A percentile compares a stretch with the other conserved stretches of the same genome.
These are phyloP conservation scores for Volvox africanus DNA, from an alignment of 139 green algal genomes.

Conservation along the genomic window DNA sequence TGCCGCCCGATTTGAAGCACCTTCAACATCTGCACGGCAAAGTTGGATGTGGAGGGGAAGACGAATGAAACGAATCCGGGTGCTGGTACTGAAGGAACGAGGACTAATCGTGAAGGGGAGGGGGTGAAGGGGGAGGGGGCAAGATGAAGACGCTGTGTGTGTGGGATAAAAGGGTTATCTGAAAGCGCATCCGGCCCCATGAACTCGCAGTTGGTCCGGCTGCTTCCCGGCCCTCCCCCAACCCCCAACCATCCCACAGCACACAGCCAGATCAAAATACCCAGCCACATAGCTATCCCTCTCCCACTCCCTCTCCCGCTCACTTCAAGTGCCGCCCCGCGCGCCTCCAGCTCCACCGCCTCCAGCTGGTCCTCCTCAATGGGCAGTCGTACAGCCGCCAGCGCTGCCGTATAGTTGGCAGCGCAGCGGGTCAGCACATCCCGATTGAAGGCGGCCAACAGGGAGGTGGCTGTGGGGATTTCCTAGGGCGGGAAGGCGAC, in stretches of 20 bases:
- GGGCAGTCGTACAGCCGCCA: conserved; percentile 64
- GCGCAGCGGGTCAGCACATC: conserved; percentile 52
- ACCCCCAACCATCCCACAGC: not conserved
- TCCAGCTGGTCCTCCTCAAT: conserved; percentile 62
- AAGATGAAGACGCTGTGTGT: too few relatives aligned
- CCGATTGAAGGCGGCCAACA: conserved; percentile 71
- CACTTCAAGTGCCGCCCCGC: conserved; percentile 34
- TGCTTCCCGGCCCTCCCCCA: not conserved
- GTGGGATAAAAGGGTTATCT: too few relatives aligned
- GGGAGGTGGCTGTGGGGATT: conserved; percentile 60
- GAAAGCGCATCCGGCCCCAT: too few relatives aligned
- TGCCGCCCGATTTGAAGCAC: conserved; percentile 21
- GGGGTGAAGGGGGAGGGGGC: not conserved
- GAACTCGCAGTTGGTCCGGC: too few relatives aligned
- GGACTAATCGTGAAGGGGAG: too few relatives aligned
- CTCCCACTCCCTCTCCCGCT: not conserved
- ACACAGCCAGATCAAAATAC: too few relatives aligned
- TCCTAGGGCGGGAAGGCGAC: conserved; percentile 43
- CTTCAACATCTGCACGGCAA: conserved; percentile 19
- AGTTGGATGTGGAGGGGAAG: too few relatives aligned
- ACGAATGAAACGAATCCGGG: too few relatives aligned
- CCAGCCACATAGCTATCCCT: not conserved
- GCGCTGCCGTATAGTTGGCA: conserved; percentile 31
- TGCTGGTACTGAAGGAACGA: too few relatives aligned
- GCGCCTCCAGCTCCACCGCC: conserved; percentile 14